Conservation (phyloP, 805 yeast species). For the Wickerhamomyces chaumierensis region DNA sequence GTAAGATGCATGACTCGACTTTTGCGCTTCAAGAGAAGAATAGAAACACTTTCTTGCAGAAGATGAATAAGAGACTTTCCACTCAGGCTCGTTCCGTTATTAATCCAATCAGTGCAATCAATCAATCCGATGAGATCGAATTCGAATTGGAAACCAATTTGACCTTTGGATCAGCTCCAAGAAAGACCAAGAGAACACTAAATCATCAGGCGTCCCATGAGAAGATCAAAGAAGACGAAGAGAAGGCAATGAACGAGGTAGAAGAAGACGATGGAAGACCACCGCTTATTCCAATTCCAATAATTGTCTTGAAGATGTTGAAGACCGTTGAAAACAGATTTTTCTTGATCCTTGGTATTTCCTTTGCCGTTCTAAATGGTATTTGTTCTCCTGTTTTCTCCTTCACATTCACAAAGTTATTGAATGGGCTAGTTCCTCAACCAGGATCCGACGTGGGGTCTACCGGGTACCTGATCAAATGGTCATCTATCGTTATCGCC, state of each 20-base stretch:
- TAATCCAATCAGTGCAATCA: conserved; percentile 12
- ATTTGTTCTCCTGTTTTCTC: conserved; percentile 69
- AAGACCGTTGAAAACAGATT: conserved; percentile 16
- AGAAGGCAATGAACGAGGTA: conserved; percentile 2
- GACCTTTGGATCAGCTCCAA: not conserved
- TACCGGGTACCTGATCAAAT: conserved; percentile 30
- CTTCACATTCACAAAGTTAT: conserved; percentile 57
- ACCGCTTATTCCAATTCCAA: conserved; percentile 16
- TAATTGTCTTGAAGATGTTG: conserved; percentile 21
- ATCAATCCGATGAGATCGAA: conserved; percentile 2
- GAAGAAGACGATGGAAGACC: conserved; percentile 10
- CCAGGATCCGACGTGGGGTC: conserved; percentile 21
- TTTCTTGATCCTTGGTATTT: conserved; percentile 36
- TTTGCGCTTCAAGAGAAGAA: not conserved
- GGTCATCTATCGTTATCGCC: conserved; percentile 59
- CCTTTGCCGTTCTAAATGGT: conserved; percentile 46
- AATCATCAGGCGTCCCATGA: conserved; percentile 1
- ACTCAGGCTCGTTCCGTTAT: conserved; percentile 11
- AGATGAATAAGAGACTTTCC: conserved; percentile 6
- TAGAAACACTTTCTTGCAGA: conserved; percentile 2
- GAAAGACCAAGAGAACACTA: conserved; percentile 2
- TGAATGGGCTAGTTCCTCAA: conserved; percentile 51
- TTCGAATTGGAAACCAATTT: conserved; percentile 2
- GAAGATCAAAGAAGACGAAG: conserved; percentile 1
- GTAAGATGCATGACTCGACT: not conserved